Evolutionary conservation across 208 protist genomes (phyloP), one percentile per base, ranked within the genome.

Genomic region (Crithidia bombi): DNA sequence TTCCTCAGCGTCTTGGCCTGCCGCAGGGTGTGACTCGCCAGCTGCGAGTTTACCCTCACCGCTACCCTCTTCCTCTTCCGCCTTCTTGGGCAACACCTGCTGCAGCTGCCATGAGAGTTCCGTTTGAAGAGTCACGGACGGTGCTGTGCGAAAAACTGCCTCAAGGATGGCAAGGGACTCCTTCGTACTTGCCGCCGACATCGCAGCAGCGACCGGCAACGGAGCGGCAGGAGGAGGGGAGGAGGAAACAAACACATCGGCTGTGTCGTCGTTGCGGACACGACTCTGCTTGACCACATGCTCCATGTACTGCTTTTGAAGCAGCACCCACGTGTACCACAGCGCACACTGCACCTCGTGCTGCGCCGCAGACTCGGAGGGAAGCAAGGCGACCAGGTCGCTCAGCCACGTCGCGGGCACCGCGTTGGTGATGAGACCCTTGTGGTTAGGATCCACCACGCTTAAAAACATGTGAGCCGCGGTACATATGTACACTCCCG

Each of bases 381-480:
- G 65, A 15, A 87, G 47, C 25, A 86, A 65, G 0, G 68, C 57
- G n/a, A 76, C 30, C 11, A 89, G 30, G 57, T 89, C 85, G 44
- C 87, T 73, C 14, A 87, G 63, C 83, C 83, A 93, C 23, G 69
- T 76, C 5, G 55, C 46, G 1, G 78, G 46, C 1, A 81, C 51
- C 25, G 52, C 71, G 15, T 61, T 57, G 14, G 7, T 30, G 14
- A 43, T 25, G 15, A 72, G 26, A 15, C 54, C 78, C 43, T 43
- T 70, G 66, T 77, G 70, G 21, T 69, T 74, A 7, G 78, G 65
- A 62, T 84, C 64, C 32, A 81, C 59, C 50, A 72, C 56, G 35
- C 79, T 77, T 30, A 90, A 66, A n/a, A 89, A 77, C 69, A 94
- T 83, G 61, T 87, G 86, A 11, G 83, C 85, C 2, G 86, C 85